Conservation (phyloP, 2,329 filamentous ascomycete species). For the Aspergillus brasiliensis region DNA sequence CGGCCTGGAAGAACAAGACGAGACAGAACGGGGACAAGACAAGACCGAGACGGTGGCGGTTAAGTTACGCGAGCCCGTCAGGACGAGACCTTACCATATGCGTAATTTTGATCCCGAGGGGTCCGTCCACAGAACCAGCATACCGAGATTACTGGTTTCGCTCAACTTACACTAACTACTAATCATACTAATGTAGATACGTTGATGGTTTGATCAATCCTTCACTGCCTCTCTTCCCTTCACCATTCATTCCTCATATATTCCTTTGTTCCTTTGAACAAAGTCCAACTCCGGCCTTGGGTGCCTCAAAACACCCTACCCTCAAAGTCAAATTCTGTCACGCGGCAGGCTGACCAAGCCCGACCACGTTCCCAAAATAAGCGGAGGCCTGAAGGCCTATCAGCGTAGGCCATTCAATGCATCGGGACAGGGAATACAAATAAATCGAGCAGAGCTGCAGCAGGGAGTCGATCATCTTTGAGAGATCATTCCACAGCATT, state of each 20-base stretch:
- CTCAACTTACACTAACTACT: no score
- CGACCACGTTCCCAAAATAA: conserved; percentile 8
- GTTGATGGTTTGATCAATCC: no score
- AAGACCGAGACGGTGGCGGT: conserved; percentile 24
- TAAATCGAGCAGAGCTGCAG: background rate
- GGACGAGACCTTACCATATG: conserved; percentile 21
- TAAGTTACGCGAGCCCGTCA: conserved; percentile 32
- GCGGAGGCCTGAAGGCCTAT: background rate
- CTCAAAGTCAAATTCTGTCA: conserved; percentile 16
- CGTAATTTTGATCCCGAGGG: conserved; percentile 25
- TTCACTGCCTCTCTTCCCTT: background rate
- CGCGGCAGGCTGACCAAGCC: conserved; percentile 13
- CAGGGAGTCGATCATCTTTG: background rate
- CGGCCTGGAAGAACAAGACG: conserved; percentile 20
- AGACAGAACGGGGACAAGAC: conserved; percentile 28
- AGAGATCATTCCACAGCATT: background rate
- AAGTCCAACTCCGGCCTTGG: background rate
- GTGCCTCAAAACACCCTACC: background rate
- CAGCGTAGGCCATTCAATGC: conserved; percentile 4
- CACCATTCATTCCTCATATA: background rate
- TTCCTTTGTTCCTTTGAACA: background rate
- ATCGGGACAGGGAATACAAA: background rate
- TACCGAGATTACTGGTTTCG: background rate
- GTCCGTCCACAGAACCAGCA: background rate
- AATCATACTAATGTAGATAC: background rate